Percentiles rank a stretch among this genome's conserved stretches.
phyloP scores from a whole-genome alignment of 371 early-diverging fungal genomes.

The Mortierella polycephala region DNA sequence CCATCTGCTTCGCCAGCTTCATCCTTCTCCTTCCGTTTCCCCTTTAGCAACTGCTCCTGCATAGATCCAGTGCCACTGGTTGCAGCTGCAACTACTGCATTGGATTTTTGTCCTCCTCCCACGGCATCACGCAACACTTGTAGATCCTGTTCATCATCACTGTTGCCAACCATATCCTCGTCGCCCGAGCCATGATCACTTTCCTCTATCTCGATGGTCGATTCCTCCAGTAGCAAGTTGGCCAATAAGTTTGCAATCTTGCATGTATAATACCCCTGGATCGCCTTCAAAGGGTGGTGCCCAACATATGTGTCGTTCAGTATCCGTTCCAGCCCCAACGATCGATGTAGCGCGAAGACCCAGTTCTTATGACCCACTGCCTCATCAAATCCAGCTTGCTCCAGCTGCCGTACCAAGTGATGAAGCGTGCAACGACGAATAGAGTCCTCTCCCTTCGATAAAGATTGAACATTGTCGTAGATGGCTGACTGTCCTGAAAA shows the following conservation, averaged over 20 bases:
- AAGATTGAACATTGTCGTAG: not conserved
- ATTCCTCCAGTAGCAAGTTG: slow-evolving; percentile 47
- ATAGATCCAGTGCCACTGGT: slow-evolving; percentile 12
- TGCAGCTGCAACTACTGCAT: not conserved
- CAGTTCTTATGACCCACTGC: slow-evolving; percentile 45
- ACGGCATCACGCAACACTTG: slow-evolving; percentile 23
- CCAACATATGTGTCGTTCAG: slow-evolving; percentile 32
- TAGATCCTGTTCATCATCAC: slow-evolving; percentile 37
- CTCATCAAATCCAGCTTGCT: slow-evolving; percentile 40
- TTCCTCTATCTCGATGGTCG: slow-evolving; percentile 43
- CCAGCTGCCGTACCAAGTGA: slow-evolving; percentile 26
- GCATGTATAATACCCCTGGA: slow-evolving; percentile 46
- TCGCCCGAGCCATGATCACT: slow-evolving; percentile 24
- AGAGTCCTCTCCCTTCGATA: not conserved
- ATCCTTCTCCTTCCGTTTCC: slow-evolving; percentile 13
- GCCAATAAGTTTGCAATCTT: slow-evolving; percentile 51
- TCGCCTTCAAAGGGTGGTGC: slow-evolving; percentile 34
- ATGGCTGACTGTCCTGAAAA: not conserved
- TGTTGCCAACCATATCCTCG: slow-evolving; percentile 14
- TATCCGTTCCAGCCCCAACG: slow-evolving; percentile 27
- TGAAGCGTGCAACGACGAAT: slow-evolving; percentile 30
- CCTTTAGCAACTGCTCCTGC: slow-evolving; percentile 20
- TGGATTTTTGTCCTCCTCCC: not conserved
- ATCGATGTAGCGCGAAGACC: slow-evolving; percentile 39
- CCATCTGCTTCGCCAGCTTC: slow-evolving; percentile 4